Base-by-base conservation (phyloP, 768 basidiomycete genomes). In the Termitomyces sp. region DNA sequence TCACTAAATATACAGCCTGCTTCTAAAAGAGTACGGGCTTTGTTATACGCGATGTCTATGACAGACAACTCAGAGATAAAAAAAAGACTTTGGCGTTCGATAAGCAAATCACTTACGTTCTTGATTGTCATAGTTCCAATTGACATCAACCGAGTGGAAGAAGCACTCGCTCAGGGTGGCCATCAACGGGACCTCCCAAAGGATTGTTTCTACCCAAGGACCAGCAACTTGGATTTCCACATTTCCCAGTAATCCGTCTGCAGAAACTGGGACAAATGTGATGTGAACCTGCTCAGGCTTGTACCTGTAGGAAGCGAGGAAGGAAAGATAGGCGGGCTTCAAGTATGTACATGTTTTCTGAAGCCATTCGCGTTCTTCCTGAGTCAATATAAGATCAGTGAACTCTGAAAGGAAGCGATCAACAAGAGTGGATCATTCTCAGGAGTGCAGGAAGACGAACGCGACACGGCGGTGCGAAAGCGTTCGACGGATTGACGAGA, bases 151-250 rank as follows among this genome's bases (percentile, higher is more conserved):
- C 17, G 79, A 78, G 19, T 72, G 77, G 72, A 96, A 99, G 72
- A 92, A 96, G 19, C 85, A 83, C 68, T 99, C 94, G 64, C 91
- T 93, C 50, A 99, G 75, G 60, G 85, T 85, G 14, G 94, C 86
- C 93, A 98, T 94, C 50, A 98, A 74, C 1, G 94, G 95, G 1
- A 98, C 94, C 73, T 98, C 97, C 86, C 96, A 99, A 28, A 97
- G 74, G 56, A 98, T 96, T 7, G 90, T 80, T 61, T 94, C 91
- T 0, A 72, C 71, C 93, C 93, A 95, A 5, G 78, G 78, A 7
- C 92, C 94, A 30, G 65, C 65, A 5, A 83, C 81, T 59, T 85
- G 83, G 53, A 99, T 88, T 63, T 91, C 83, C 37, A 95, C 71
- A 37, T 72, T 68, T 4, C 94, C 95, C 55, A 69, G 65, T 52